Evolutionary conservation across 2,329 filamentous ascomycete species (phyloP), one percentile per base, ranked within the genome.

Genomic region (Macrophomina tecta): DNA sequence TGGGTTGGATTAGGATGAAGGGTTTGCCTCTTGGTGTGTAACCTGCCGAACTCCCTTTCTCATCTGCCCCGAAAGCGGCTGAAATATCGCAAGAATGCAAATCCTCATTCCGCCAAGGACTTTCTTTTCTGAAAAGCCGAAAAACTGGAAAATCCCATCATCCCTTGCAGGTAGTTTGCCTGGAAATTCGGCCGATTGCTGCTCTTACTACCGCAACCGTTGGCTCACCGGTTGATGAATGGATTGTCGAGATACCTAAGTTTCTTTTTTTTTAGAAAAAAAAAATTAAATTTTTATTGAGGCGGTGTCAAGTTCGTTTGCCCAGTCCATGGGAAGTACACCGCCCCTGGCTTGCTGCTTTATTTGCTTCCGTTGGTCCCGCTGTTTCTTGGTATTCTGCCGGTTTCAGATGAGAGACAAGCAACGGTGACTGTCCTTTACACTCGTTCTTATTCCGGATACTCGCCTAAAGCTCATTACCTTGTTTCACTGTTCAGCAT

Each of bases 391-490:
- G 28, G 18, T 23, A 14, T 46, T 36, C 38, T 61, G n/a, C 56
- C 36, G 40, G 56, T 61, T 61, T 61, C 56, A 46, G 56, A 48
- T 48, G 40, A 46, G 56, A 61, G 56, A 61, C 61, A 53, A 51
- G 28, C 8, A 40, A 64, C 18, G 18, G 38, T 64, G 38, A 52
- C 42, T 52, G 46, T 16, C 18, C 34, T n/a, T 52, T 38, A 16
- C 46, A 16, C 34, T 40, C 38, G 18, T 53, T 64, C 46, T 64
- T 64, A 30, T 51, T 64, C 49, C n/a, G 61, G 34, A 34, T 53
- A 36, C 46, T 30, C 11, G 28, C 5, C 49, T 34, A 8, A 18
- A 14, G n/a, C 28, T 40, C 38, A 5, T 8, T 64, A 30, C 45
- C 36, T 3, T 28, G 7, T 30, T 32, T 11, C 60, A 40, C 36